Base-by-base conservation (phyloP, 768 basidiomycete genomes). In the Leccinum pellstonianum region DNA sequence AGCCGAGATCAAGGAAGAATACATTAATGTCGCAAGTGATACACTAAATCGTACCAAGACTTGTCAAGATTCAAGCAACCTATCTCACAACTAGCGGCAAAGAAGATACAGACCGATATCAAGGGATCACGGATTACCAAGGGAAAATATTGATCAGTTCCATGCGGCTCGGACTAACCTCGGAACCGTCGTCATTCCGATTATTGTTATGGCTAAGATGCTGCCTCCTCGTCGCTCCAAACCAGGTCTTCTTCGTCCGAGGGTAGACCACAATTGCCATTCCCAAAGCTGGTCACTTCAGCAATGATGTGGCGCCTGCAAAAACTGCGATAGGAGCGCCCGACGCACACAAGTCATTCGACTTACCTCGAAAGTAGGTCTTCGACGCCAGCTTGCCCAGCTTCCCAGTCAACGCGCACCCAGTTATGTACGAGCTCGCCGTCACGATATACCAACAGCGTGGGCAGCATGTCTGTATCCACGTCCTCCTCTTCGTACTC, bases 321-420 rank as follows among this genome's bases (percentile, higher is more conserved):
- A 19, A 50, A 33, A 46, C 4, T 0, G n/a, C 17, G 3, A 37
- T 59, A 21, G 63, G 33, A 11, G 38, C 23, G 14, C 19, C 37
- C 2, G n/a, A 52, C 23, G 23, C 19, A 43, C 19, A 0, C 14
- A 52, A 25, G 9, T 37, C 49, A 9, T 50, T 27, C 47, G 51
- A 48, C 48, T 56, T 61, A 90, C 89, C 79, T 83, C 66, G 80
- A 77, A 15, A 92, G 77, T 7, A 90, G 74, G 48, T 89, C 88
- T 62, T 90, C 86, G 0, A 92, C 67, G 25, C 86, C 88, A n/a
- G 80, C 81, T 35, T 75, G 68, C 12, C 85, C 86, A 0, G 87
- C 89, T 70, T 91, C 90, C 91, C 90, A 93, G 70, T 93, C 91
- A 4, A 93, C 90, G 25, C 91, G 80, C 9, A 93, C 88, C 91